Percentiles rank a stretch among this genome's conserved stretches.
phyloP scores from a whole-genome alignment of 2,329 filamentous ascomycete genomes.

The Verticillium nonalfalfae region DNA sequence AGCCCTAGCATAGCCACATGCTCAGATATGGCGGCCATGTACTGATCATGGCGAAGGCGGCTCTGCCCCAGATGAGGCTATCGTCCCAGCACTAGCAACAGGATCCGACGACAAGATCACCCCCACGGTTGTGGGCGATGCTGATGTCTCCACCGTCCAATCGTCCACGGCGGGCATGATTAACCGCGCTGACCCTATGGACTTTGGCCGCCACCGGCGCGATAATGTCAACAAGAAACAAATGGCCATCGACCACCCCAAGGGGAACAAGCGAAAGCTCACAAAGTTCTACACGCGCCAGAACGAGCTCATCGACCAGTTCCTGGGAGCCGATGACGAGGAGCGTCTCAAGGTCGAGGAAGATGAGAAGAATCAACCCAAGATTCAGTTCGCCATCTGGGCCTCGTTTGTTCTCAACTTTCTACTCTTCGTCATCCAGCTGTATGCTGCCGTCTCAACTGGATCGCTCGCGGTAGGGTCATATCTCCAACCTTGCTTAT shows the following conservation, averaged over 20 bases:
- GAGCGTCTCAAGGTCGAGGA: slow-evolving; percentile 45
- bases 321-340: slow-evolving; percentile 49
- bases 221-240: slow-evolving; percentile 32
- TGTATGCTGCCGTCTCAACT: slow-evolving; percentile 51
- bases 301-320: slow-evolving; percentile 43
- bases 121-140: not conserved
- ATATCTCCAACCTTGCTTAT: not conserved
- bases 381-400: slow-evolving; percentile 47
- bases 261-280: slow-evolving; percentile 33
- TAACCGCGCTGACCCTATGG: slow-evolving; percentile 25
- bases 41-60: not conserved
- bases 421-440: slow-evolving; percentile 49
- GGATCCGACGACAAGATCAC: slow-evolving; percentile 1
- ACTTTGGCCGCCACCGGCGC: slow-evolving; percentile 32
- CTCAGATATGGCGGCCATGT: not conserved
- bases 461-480: slow-evolving; percentile 39
- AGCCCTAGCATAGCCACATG: not conserved
- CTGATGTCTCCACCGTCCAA: slow-evolving; percentile 2
- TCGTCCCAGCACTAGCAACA: not conserved
- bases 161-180: slow-evolving; percentile 5
- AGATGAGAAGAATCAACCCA: slow-evolving; percentile 40
- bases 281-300: slow-evolving; percentile 41
- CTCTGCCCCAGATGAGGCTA: not conserved
- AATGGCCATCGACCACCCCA: slow-evolving; percentile 41
- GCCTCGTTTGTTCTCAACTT: slow-evolving; percentile 44